A percentile compares a stretch with the other conserved stretches of the same genome.
Conservation (phyloP, 1,284 basidiomycete genomes). For the Schizopora paradoxa region DNA sequence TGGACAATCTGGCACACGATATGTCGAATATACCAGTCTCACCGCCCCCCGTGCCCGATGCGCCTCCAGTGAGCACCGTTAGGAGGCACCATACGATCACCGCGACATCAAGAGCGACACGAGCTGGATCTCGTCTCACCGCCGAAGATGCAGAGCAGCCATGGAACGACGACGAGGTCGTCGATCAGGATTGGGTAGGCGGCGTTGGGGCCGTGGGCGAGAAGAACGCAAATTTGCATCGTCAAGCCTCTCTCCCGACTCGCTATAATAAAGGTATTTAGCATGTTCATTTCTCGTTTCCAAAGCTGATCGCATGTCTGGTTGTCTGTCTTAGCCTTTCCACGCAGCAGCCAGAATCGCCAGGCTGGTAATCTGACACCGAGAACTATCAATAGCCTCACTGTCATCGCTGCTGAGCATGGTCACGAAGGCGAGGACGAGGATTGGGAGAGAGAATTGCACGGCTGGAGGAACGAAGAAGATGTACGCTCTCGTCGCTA, state of each 20-base stretch:
- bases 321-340: slow-evolving; percentile 25
- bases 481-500: slow-evolving; percentile 39
- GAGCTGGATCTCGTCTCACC: slow-evolving; percentile 55
- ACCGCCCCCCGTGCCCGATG: slow-evolving; percentile 29
- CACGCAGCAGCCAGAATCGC: slow-evolving; percentile 32
- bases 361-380: slow-evolving; percentile 59
- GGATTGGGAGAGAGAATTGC: slow-evolving; percentile 70
- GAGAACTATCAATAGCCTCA: slow-evolving; percentile 72
- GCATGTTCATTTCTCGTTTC: slow-evolving; percentile 16
- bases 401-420: slow-evolving; percentile 54
- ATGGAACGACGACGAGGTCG: slow-evolving; percentile 71
- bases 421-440: slow-evolving; percentile 82
- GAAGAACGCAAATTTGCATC: slow-evolving; percentile 64
- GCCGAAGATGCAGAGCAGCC: slow-evolving; percentile 61
- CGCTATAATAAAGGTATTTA: slow-evolving; percentile 69
- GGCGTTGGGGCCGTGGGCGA: slow-evolving; percentile 76
- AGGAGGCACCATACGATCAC: slow-evolving; percentile 80
- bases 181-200: slow-evolving; percentile 74
- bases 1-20: background rate
- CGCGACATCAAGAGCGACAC: slow-evolving; percentile 59
- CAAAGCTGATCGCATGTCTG: slow-evolving; percentile 22
- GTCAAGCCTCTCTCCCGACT: slow-evolving; percentile 75
- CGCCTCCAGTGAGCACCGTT: slow-evolving; percentile 36
- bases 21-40: slow-evolving; percentile 18
- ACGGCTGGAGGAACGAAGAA: slow-evolving; percentile 53